A percentile compares a stretch with the other conserved stretches of the same genome.
Conservation (phyloP, 169 alveolate species). For the Eimeria falciformis region DNA sequence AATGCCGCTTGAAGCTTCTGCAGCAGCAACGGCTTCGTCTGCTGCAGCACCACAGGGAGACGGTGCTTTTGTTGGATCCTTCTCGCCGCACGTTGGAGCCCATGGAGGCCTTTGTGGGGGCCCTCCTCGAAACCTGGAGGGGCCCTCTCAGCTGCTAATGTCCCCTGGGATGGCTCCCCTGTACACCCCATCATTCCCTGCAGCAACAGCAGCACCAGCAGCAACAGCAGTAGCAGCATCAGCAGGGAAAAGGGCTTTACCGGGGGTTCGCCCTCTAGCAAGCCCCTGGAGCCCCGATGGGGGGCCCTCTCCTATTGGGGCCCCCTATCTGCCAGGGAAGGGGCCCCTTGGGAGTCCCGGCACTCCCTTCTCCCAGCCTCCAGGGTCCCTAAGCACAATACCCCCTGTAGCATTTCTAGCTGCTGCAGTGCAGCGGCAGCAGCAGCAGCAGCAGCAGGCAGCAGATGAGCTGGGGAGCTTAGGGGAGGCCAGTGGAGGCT, state of each 20-base stretch:
- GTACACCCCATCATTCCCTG: not conserved
- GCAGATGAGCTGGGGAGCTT: slow-evolving; percentile 13
- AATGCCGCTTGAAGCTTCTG: not conserved
- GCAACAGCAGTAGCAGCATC: not conserved
- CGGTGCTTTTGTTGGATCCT: not conserved
- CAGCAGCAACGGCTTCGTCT: not conserved
- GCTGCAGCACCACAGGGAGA: slow-evolving; percentile 16
- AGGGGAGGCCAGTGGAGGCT: not conserved
- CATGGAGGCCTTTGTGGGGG: not conserved
- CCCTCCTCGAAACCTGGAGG: not conserved
- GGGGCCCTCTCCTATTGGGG: not conserved
- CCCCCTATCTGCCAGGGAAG: not conserved
- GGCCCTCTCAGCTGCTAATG: not conserved
- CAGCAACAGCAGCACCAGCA: slow-evolving; percentile 34
- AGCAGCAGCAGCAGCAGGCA: slow-evolving; percentile 31
- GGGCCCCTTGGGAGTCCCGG: slow-evolving; percentile 6
- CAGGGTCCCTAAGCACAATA: not conserved
- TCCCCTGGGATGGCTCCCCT: not conserved
- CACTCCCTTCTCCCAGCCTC: not conserved
- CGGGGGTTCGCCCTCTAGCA: not conserved
- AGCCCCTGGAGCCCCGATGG: not conserved
- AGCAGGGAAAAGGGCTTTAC: not conserved
- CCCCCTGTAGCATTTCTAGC: slow-evolving; percentile 20
- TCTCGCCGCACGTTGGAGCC: not conserved
- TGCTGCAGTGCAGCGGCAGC: slow-evolving; percentile 62